phyloP scores from a whole-genome alignment of 495 filamentous ascomycete species.

The Penicillium mononematosum region DNA sequence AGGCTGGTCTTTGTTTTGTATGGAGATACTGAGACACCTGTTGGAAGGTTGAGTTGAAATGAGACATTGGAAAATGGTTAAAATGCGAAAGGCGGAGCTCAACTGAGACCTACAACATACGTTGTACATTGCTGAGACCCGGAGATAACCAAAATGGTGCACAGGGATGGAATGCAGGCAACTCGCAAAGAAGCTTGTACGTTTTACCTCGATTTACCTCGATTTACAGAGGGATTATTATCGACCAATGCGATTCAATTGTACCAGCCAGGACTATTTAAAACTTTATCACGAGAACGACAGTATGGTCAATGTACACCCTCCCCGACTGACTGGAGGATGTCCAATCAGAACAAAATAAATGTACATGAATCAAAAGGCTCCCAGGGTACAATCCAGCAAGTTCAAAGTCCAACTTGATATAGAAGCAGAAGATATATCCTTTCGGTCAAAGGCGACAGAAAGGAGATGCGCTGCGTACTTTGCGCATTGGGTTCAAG shows the following conservation, averaged over 20 bases:
- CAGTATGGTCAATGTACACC: constrained; percentile 22
- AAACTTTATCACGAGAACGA: constrained; percentile 22
- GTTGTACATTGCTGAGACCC: not conserved
- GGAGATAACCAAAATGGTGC: not conserved
- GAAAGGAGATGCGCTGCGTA: constrained; percentile 19
- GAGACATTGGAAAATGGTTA: not conserved
- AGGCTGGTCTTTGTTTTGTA: not conserved
- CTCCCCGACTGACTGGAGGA: constrained; percentile 9
- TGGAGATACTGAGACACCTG: constrained; percentile 2
- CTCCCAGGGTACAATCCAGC: constrained; percentile 12
- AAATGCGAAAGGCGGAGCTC: not conserved
- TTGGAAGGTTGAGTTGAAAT: not conserved
- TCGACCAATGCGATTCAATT: constrained; percentile 6
- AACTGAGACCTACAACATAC: constrained; percentile 7
- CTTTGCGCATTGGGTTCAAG: not conserved
- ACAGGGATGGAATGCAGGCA: not conserved
- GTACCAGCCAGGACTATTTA: constrained; percentile 23
- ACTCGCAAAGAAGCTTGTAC: not conserved
- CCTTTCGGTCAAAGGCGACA: constrained; percentile 2
- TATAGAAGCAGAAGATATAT: constrained; percentile 2
- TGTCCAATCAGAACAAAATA: constrained; percentile 16
- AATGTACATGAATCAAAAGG: constrained; percentile 28
- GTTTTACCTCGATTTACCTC: not conserved
- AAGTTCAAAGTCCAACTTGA: not conserved
- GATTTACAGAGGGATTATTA: constrained; percentile 4